Evolutionary conservation across 306 rosid genomes (phyloP).

Genomic region (Cicer bijugum): DNA sequence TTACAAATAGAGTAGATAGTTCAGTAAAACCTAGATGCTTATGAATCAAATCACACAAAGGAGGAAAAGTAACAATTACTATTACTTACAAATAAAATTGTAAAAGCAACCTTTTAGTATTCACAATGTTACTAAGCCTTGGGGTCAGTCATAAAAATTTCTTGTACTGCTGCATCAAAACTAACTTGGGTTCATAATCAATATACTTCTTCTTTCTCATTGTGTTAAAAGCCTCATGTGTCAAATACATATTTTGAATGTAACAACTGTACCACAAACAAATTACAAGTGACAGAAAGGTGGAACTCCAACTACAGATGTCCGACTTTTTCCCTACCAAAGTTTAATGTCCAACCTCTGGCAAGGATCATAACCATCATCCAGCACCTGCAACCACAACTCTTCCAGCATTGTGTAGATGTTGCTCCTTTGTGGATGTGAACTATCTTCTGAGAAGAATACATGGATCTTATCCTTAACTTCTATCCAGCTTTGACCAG

Average conservation of each 20-base stretch:
- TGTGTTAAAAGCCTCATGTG: constrained; percentile 16
- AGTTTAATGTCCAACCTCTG: constrained; percentile 43
- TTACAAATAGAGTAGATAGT: not conserved
- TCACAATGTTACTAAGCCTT: not conserved
- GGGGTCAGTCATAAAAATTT: constrained; percentile 9
- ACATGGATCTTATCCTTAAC: constrained; percentile 64
- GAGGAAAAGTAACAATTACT: not conserved
- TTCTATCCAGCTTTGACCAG: constrained; percentile 68
- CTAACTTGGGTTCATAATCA: constrained; percentile 3
- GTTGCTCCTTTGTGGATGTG: constrained; percentile 64
- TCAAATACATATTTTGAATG: not conserved
- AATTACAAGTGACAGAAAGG: not conserved
- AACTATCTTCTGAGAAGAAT: constrained; percentile 68
- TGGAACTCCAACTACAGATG: constrained; percentile 6
- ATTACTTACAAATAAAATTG: not conserved
- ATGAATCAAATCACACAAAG: not conserved
- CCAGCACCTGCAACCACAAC: constrained; percentile 69
- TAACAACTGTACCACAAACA: constrained; percentile 15
- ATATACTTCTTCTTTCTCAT: not conserved
- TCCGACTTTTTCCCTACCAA: not conserved
- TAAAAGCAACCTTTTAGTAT: not conserved
- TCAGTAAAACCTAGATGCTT: not conserved
- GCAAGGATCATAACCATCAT: constrained; percentile 58
- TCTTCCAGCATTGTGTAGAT: constrained; percentile 65
- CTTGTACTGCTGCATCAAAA: constrained; percentile 22